Percentiles rank a stretch among this genome's conserved stretches.
phyloP scores from a whole-genome alignment of 2,329 filamentous ascomycete genomes.

The Colletotrichum gigasporum region DNA sequence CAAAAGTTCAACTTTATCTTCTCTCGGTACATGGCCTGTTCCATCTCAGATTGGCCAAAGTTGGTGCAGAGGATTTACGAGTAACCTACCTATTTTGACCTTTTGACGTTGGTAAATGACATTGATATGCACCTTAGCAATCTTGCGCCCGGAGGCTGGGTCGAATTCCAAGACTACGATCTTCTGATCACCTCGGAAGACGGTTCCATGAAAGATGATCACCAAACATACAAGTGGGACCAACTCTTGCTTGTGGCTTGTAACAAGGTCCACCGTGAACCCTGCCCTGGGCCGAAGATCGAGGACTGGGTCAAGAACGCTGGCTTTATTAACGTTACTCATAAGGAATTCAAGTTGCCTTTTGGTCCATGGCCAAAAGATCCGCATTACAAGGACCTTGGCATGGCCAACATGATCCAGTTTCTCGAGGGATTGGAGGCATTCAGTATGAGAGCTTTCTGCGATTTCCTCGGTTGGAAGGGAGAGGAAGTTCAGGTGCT shows the following conservation, averaged over 20 bases:
- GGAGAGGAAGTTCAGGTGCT: constrained; percentile 39
- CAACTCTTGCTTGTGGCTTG: constrained; percentile 32
- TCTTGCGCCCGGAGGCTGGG: constrained; percentile 47
- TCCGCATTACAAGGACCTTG: constrained; percentile 35
- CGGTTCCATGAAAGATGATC: constrained; percentile 35
- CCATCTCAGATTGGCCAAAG: constrained; percentile 5
- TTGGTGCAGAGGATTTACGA: constrained; percentile 9
- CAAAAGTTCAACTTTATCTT: constrained; percentile 46
- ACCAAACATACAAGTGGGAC: constrained; percentile 36
- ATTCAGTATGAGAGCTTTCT: constrained; percentile 39
- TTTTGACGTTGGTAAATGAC: background rate
- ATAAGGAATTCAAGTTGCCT: constrained; percentile 44
- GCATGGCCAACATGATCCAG: constrained; percentile 26
- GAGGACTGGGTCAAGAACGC: constrained; percentile 40
- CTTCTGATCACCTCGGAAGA: constrained; percentile 40
- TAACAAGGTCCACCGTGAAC: constrained; percentile 33
- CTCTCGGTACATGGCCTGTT: constrained; percentile 15
- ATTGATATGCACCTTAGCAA: constrained; percentile 37
- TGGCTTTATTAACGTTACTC: constrained; percentile 47
- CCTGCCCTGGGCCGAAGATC: constrained; percentile 37
- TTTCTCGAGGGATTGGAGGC: constrained; percentile 35
- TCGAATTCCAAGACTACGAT: constrained; percentile 41
- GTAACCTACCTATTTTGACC: too few relatives aligned
- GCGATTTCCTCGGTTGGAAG: constrained; percentile 39
- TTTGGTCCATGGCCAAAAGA: constrained; percentile 44